A percentile compares a stretch with the other conserved stretches of the same genome.
Evolutionary conservation across 139 green algal species (phyloP).

Genomic region (Spirogloea muscicola): DNA sequence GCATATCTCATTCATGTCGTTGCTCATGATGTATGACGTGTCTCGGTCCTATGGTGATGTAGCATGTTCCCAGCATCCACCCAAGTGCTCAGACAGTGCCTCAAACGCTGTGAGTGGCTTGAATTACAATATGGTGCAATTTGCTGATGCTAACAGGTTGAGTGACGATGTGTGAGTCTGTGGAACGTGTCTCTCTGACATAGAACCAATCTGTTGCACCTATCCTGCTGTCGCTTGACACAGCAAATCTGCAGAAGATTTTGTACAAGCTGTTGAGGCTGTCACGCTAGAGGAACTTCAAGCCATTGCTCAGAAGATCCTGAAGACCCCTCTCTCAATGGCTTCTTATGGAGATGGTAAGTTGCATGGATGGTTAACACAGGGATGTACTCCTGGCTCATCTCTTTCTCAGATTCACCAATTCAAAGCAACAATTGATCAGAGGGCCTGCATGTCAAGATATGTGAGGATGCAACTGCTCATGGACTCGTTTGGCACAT

Average conservation of each 20-base stretch:
- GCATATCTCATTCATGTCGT: not conserved
- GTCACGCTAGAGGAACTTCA: conserved; percentile 17
- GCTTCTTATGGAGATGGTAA: conserved; percentile 29
- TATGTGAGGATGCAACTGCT: too few species aligned
- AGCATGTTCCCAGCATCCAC: not conserved
- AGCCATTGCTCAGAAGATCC: conserved; percentile 23
- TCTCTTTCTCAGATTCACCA: not conserved
- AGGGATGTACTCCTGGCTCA: not conserved
- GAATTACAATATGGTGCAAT: too few species aligned
- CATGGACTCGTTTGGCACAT: not conserved
- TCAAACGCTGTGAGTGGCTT: not conserved
- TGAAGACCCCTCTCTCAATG: conserved; percentile 29
- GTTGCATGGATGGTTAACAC: not conserved
- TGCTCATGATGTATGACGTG: not conserved
- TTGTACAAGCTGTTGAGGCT: conserved; percentile 21
- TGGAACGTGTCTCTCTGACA: too few species aligned
- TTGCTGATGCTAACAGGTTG: too few species aligned
- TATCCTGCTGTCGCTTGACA: not conserved
- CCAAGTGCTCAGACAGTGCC: not conserved
- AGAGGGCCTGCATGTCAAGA: too few species aligned
- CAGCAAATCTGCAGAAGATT: conserved; percentile 36
- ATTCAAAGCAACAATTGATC: conserved; percentile 5
- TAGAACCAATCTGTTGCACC: not conserved
- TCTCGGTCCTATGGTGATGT: not conserved
- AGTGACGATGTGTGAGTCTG: not conserved